Percentiles rank a stretch among this genome's conserved stretches.
These are phyloP conservation scores for Puccinia hordei DNA, from an alignment of 1,284 basidiomycete species.

Conservation along the genomic window DNA sequence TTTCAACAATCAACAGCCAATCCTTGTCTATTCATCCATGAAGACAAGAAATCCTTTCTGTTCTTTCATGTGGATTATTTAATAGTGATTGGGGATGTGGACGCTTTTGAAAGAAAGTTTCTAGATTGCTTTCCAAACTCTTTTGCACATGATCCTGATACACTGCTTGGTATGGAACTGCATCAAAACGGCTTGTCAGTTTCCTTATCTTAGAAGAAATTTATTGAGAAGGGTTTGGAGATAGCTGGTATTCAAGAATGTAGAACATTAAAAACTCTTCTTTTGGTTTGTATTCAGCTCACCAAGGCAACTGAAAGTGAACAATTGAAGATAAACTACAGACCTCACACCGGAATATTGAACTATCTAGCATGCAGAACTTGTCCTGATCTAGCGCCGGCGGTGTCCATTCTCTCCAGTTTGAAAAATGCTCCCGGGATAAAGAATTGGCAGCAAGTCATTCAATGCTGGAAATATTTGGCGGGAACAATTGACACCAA, in stretches of 20 bases:
- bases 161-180: neutral
- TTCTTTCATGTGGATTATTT: constrained; percentile 20
- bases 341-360: neutral
- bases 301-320: neutral
- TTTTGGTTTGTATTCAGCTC: neutral
- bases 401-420: neutral
- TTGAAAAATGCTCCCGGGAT: neutral
- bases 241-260: neutral
- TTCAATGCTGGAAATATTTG: neutral
- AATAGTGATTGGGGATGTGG: neutral
- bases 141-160: neutral
- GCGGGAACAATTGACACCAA: neutral
- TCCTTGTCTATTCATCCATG: neutral
- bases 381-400: neutral
- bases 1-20: neutral
- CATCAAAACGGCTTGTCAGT: neutral
- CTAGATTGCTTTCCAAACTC: neutral
- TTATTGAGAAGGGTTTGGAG: neutral
- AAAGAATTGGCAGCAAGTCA: neutral
- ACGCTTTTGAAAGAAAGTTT: neutral
- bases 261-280: neutral
- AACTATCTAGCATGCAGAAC: constrained; percentile 3
- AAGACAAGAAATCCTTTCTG: neutral
- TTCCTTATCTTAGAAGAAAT: neutral
- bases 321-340: constrained; percentile 10